Percentiles rank a stretch among this genome's conserved stretches.
Evolutionary conservation across 2,329 filamentous ascomycete species (phyloP).

Genomic region (Ophidiomyces ophidiicola): DNA sequence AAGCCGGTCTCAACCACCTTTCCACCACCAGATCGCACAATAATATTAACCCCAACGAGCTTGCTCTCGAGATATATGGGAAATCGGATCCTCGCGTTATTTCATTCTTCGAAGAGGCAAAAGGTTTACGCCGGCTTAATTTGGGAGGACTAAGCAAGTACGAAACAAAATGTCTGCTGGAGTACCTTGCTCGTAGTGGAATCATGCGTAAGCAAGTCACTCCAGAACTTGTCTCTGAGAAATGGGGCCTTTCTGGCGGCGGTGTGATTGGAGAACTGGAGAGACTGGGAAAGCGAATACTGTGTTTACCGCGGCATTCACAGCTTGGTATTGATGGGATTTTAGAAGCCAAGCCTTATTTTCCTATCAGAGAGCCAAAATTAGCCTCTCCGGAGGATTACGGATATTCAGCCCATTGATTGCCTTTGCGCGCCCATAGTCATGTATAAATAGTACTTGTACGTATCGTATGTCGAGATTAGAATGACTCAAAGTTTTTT

Average conservation of each 20-base stretch:
- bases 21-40: conserved; percentile 33
- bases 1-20: conserved; percentile 49
- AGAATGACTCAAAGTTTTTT: too few species aligned
- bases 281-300: conserved; percentile 44
- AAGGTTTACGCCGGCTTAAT: conserved; percentile 39
- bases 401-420: too few species aligned
- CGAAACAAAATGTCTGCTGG: conserved; percentile 70
- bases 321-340: too few species aligned
- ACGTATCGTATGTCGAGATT: too few species aligned
- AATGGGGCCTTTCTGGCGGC: conserved; percentile 70
- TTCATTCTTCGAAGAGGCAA: conserved; percentile 28
- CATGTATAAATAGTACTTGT: too few species aligned
- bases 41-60: conserved; percentile 28
- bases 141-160: conserved; percentile 58
- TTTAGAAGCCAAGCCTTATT: too few species aligned
- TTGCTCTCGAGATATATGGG: conserved; percentile 41
- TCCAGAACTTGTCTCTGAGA: conserved; percentile 60
- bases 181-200: conserved; percentile 86
- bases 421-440: too few species aligned
- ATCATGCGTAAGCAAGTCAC: conserved; percentile 59
- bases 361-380: too few species aligned
- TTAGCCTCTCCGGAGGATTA: too few species aligned
- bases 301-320: conserved; percentile 19
- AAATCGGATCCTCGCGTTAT: conserved; percentile 43
- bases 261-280: conserved; percentile 81